A percentile compares a stretch with the other conserved stretches of the same genome.
phyloP scores from a whole-genome alignment of 495 filamentous ascomycete species.

The Hypoxylon fuscum region DNA sequence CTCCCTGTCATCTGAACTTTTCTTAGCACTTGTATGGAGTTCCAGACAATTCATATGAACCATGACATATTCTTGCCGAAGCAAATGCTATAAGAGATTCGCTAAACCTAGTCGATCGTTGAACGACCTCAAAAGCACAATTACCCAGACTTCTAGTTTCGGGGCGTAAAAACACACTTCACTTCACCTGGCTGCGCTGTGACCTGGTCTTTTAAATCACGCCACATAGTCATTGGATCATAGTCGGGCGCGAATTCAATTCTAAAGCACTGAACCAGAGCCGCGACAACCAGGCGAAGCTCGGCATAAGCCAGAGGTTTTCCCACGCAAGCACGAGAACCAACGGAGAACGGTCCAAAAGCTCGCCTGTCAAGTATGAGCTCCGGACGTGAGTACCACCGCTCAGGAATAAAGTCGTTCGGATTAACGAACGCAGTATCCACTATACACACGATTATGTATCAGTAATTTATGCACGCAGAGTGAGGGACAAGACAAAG shows the following conservation, averaged over 20 bases:
- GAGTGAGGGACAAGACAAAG: too few relatives aligned
- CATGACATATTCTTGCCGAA: too few relatives aligned
- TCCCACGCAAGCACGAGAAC: conserved; percentile 50
- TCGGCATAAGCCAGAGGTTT: conserved; percentile 50
- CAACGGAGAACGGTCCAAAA: conserved; percentile 61
- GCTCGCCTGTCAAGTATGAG: conserved; percentile 56
- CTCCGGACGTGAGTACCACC: conserved; percentile 59
- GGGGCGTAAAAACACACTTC: conserved; percentile 4
- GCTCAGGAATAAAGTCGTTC: conserved; percentile 63
- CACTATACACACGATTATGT: conserved; percentile 32
- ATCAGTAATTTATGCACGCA: neutral
- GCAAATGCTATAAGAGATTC: too few relatives aligned
- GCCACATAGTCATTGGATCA: conserved; percentile 28
- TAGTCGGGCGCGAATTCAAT: conserved; percentile 41
- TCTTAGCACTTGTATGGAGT: too few relatives aligned
- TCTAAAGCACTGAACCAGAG: conserved; percentile 52
- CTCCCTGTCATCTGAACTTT: too few relatives aligned
- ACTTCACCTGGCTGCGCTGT: conserved; percentile 31
- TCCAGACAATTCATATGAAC: too few relatives aligned
- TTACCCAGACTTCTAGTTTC: too few relatives aligned
- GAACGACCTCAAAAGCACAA: too few relatives aligned
- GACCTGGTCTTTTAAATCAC: conserved; percentile 32
- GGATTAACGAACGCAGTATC: conserved; percentile 48
- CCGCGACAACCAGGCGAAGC: conserved; percentile 50
- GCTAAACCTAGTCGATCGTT: too few relatives aligned